Base-by-base conservation (phyloP, 164 flowering plant species). In the Litsea cubeba region DNA sequence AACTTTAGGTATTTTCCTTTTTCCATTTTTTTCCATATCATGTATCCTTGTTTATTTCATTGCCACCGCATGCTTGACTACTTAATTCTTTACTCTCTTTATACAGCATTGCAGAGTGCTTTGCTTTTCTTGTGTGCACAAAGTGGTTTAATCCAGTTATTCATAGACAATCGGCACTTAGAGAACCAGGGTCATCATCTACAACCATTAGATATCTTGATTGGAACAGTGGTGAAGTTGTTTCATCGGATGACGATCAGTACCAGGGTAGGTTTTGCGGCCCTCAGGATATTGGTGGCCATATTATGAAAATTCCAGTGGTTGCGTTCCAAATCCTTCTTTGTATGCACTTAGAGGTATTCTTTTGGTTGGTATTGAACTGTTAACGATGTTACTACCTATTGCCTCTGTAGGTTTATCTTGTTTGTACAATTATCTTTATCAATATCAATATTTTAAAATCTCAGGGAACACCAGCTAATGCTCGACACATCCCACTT, bases 81-180 rank as follows among this genome's bases (percentile, higher is more conserved):
- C 63, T 66, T 50, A 70, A 58, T 2, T 68, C 12, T 74, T 11
- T 66, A 73, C 32, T 7, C 10, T 69, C 30, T 32, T 65, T 62
- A 68, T 72, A 28, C 91, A 92, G 98, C 35, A 93, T 95, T 76
- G 97, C 95, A 50, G 88, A 95, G 85, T 92, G 94, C 83, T 95
- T 95, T 87, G 89, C 97, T 4, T 95, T 90, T 82, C 91, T 95
- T 82, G 92, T 92, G 73, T 92, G 97, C 82, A 95, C 97, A 71
- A 91, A 83, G 86, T 95, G 98, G 98, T 82, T 86, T 62, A 95
- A 95, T 81, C 98, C 97, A 68, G 78, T 85, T 68, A 95, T 92
- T 78, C 97, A 92, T 82, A 77, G 93, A 70, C 82, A 81, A 69
- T 79, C 86, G 74, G 70, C 68, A 57, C 73, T 76, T 64, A 81